Conservation (phyloP, 306 rosid species). For the Ceratonia siliqua region DNA sequence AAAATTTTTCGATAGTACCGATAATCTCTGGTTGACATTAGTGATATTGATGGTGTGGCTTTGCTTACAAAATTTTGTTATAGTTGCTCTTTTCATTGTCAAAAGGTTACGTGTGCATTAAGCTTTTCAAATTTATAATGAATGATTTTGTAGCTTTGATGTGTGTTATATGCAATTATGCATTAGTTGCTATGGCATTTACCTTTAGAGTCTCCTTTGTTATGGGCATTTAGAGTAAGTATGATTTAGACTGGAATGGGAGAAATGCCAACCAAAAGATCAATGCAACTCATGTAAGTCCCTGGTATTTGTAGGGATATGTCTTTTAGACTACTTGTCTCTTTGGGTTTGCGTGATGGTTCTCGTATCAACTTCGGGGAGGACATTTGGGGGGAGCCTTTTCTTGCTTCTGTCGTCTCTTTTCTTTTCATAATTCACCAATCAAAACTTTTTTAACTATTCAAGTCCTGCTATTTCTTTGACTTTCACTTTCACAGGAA, state of each 20-base stretch:
- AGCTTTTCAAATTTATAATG: slow-evolving; percentile 17
- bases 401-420: not conserved
- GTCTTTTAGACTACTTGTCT: too few species aligned
- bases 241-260: too few species aligned
- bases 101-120: not conserved
- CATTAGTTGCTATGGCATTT: not conserved
- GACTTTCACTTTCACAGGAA: not conserved
- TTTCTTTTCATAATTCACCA: not conserved
- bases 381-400: not conserved
- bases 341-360: too few species aligned
- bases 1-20: not conserved
- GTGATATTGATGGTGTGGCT: not conserved
- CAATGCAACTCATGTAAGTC: too few species aligned
- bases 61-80: too few species aligned
- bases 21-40: not conserved
- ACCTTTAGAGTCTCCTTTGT: too few species aligned
- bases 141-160: slow-evolving; percentile 35
- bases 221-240: too few species aligned
- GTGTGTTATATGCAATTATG: not conserved
- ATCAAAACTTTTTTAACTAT: not conserved
- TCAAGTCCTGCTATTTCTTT: not conserved
- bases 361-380: too few species aligned
- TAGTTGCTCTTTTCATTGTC: not conserved
- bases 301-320: too few species aligned
- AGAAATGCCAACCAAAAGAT: too few species aligned